phyloP scores from a whole-genome alignment of 345 rosid genomes.

The Syzygium aromaticum region DNA sequence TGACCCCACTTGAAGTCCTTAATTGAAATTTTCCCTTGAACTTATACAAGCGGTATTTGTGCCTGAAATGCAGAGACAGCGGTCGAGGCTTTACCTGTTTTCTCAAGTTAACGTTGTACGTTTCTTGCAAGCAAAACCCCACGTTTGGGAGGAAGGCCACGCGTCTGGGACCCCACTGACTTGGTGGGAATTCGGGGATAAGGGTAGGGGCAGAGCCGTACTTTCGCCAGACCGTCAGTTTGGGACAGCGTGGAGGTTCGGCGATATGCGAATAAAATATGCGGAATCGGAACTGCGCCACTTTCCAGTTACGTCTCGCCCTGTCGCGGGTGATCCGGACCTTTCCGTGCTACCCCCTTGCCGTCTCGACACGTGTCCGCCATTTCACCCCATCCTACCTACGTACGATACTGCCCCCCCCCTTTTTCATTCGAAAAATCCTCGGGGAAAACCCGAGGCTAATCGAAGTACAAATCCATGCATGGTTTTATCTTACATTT shows the following conservation, averaged over 20 bases:
- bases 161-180: no score
- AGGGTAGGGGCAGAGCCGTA: not conserved
- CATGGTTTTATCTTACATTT: no score
- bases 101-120: not conserved
- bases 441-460: no score
- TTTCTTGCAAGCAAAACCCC: constrained; percentile 1
- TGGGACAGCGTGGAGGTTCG: not conserved
- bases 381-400: not conserved
- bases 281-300: not conserved
- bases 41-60: not conserved
- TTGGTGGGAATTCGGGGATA: not conserved
- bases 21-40: no score
- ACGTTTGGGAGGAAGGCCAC: not conserved
- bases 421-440: not conserved
- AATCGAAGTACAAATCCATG: no score
- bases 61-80: not conserved
- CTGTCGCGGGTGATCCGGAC: not conserved
- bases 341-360: not conserved
- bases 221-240: not conserved
- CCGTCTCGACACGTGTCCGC: not conserved
- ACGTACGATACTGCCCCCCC: not conserved
- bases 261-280: not conserved
- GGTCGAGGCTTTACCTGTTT: not conserved
- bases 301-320: not conserved
- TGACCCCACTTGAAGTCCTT: no score